Base-by-base conservation (phyloP, 441 rosid species). In the Daphne laureola region DNA sequence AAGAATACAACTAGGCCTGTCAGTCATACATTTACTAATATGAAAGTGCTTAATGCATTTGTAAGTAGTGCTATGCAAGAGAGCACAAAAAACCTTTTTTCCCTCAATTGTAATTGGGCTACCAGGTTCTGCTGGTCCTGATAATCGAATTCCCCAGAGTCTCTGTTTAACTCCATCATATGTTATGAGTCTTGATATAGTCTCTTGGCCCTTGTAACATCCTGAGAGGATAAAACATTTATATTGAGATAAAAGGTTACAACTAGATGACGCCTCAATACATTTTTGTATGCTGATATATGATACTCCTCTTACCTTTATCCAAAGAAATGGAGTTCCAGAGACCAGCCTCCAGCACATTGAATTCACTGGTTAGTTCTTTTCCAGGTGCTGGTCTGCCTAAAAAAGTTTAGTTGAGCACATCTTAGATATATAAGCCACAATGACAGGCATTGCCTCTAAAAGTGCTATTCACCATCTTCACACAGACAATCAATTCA, bases 161-260 rank as follows among this genome's bases (percentile, higher is more conserved):
- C 57, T 82, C 77, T 86, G 95, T 65, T 84, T 90, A 65, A 86
- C 74, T 68, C 95, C 97, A 60, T 82, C 83, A 40, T 86, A 90
- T 14, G 95, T 90, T 59, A 86, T 74, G 56, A 90, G 87, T 62
- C 95, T 79, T 59, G 97, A 63, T 48, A 90, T 78, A 0, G 90
- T 86, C 77, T 86, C 97, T 69, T 90, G 97, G 59, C 97, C 97
- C 71, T 90, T 86, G 8, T 86, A 90, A 72, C 97, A 90, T 49
- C 95, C 93, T 90, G 67, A 36, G 6, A 62, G 57, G 7, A 16
- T 0, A 31, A 31, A 5, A 31, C 8, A 31, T 5, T 31, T 31
- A 31, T 4, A 31, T 8, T 4, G 1, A 31, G 36, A 4, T 27
- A 3, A 27, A 3, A 27, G 35, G 47, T 26, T 38, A 47, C 8